Base-by-base conservation (phyloP, 305 asterid species). In the Caryopteris hybrid region DNA sequence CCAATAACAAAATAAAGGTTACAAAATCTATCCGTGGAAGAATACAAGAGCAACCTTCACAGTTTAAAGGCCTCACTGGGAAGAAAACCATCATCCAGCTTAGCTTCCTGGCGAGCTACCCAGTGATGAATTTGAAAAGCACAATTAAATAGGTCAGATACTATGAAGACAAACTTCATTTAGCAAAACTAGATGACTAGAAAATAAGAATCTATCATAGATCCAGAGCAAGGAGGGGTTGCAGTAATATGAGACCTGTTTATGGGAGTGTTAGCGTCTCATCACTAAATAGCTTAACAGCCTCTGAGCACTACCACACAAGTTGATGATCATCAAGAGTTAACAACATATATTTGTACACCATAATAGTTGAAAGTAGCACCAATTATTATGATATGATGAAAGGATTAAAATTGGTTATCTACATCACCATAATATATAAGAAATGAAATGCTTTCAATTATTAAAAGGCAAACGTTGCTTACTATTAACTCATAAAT, bases 231-330 rank as follows among this genome's bases (percentile, higher is more conserved):
- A 64, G 22, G 27, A 64, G 12, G 50, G 45, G 4, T 8, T 58
- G n/a, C 22, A 14, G 62, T 23, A 55, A 16, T 56, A 62, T 36
- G 55, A 12, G 67, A 23, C 18, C 12, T n/a, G 9, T 6, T 45
- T 42, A 22, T 56, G 11, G 25, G 23, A 21, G 33, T 4, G 22
- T 7, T 9, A 21, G 21, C 29, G 22, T 45, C 56, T 63, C 31
- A 46, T 36, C 13, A 61, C 50, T 65, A 56, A 22, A 27, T 46
- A 47, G 20, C 33, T 25, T 57, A 47, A 59, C 50, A 47, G 20
- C 55, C n/a, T 48, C 36, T 20, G 68, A 29, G 53, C 60, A 29
- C 27, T 43, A 63, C 58, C 65, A 45, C 57, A 53, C 54, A 52
- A 61, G 29, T 54, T 53, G 62, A 38, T 36, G 48, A 38, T 31